A percentile compares a stretch with the other conserved stretches of the same genome.
These are phyloP conservation scores for Xanthoconium stramineum DNA, from an alignment of 768 basidiomycete species.

Conservation along the genomic window DNA sequence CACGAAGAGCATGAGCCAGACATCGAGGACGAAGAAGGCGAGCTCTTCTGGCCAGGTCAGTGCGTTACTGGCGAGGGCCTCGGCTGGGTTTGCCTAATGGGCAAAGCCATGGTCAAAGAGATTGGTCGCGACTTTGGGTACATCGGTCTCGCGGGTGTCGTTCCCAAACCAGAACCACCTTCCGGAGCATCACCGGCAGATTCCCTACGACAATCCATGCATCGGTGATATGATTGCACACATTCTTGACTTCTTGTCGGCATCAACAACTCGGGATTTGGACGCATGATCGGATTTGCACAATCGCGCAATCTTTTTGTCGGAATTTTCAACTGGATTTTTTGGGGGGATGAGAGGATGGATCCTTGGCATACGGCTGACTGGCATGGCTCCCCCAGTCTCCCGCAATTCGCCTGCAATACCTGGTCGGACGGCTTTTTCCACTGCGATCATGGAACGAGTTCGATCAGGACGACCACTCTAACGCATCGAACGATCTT, in stretches of 20 bases:
- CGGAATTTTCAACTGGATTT: slow-evolving; percentile 25
- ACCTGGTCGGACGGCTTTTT: slow-evolving; percentile 11
- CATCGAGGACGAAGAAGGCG: slow-evolving; percentile 82
- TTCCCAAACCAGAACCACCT: slow-evolving; percentile 58
- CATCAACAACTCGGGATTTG: slow-evolving; percentile 24
- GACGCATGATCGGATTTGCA: slow-evolving; percentile 28
- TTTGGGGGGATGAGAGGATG: slow-evolving; percentile 11
- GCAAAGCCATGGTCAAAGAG: slow-evolving; percentile 82
- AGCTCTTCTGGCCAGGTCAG: slow-evolving; percentile 82
- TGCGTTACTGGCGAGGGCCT: slow-evolving; percentile 71
- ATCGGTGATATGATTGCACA: slow-evolving; percentile 23
- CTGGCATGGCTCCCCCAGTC: slow-evolving; percentile 10
- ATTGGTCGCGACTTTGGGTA: slow-evolving; percentile 76
- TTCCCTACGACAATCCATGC: slow-evolving; percentile 31
- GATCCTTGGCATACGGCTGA: slow-evolving; percentile 19
- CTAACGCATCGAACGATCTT: slow-evolving; percentile 22
- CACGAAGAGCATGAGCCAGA: slow-evolving; percentile 78
- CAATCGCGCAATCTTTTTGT: slow-evolving; percentile 23
- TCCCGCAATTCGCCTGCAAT: slow-evolving; percentile 5
- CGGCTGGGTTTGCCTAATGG: slow-evolving; percentile 86
- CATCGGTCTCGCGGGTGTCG: slow-evolving; percentile 65
- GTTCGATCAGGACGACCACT: slow-evolving; percentile 18
- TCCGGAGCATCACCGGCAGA: slow-evolving; percentile 30
- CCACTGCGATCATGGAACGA: slow-evolving; percentile 23
- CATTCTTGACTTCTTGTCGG: slow-evolving; percentile 30